Evolutionary conservation across 148 eudicot genomes (phyloP).

Genomic region (Polygonum maritimum): DNA sequence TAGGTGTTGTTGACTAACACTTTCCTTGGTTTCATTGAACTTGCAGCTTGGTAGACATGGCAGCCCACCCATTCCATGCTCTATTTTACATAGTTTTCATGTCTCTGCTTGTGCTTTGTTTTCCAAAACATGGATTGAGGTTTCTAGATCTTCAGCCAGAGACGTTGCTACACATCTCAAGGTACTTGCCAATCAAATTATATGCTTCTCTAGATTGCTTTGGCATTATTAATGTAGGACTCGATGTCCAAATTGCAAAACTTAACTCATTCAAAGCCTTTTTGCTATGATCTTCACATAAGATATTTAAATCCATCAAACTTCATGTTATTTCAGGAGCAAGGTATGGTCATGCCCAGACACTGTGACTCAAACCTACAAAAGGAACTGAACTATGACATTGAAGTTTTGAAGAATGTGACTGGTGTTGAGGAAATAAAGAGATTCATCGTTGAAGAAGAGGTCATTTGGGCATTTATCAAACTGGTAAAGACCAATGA

Average conservation of each 20-base stretch:
- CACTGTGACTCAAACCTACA: no score
- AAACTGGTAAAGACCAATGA: slow-evolving; percentile 42
- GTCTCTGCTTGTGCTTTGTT: slow-evolving; percentile 61
- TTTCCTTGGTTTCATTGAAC: no score
- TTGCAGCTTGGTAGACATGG: slow-evolving; percentile 49
- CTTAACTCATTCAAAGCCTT: no score
- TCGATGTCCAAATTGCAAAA: background rate
- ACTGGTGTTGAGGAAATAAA: slow-evolving; percentile 77
- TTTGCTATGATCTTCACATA: no score
- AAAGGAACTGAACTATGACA: no score
- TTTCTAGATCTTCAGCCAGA: slow-evolving; percentile 61
- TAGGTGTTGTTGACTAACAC: no score
- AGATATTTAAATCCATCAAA: no score
- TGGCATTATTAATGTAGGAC: background rate
- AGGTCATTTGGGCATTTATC: slow-evolving; percentile 35
- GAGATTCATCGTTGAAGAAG: slow-evolving; percentile 73
- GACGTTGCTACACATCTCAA: slow-evolving; percentile 61
- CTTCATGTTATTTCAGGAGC: no score
- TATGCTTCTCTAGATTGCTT: background rate
- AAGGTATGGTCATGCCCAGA: no score
- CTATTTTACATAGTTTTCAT: slow-evolving; percentile 50
- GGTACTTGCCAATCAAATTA: slow-evolving; percentile 19
- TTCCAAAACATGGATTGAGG: slow-evolving; percentile 64
- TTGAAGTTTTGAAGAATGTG: slow-evolving; percentile 63
- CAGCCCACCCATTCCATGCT: slow-evolving; percentile 60